Evolutionary conservation across 2,329 filamentous ascomycete species (phyloP).

Genomic region (Ustilaginoidea virens): DNA sequence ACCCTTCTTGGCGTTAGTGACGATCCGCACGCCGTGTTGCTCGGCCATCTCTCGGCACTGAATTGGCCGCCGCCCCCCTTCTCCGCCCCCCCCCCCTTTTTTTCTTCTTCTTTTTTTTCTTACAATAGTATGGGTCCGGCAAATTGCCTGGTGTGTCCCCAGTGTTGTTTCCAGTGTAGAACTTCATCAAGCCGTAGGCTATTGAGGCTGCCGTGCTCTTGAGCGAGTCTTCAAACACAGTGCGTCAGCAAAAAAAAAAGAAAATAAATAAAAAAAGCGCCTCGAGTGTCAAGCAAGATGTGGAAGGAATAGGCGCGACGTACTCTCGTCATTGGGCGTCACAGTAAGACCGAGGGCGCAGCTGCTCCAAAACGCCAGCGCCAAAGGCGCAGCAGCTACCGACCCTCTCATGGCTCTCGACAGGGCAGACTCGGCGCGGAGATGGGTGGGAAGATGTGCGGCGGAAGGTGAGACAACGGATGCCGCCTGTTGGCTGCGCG

Average conservation of each 20-base stretch:
- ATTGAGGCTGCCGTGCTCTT: conserved; percentile 31
- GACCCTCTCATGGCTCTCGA: conserved; percentile 2
- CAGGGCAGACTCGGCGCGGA: background rate
- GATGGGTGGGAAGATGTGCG: too few relatives aligned
- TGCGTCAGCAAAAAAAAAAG: background rate
- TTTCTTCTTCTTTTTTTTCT: conserved; percentile 1
- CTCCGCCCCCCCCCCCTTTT: too few relatives aligned
- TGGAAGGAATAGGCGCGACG: conserved; percentile 3
- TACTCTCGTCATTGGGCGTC: conserved; percentile 18
- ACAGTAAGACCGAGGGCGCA: conserved; percentile 14
- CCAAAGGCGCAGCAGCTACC: conserved; percentile 3
- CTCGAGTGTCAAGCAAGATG: background rate
- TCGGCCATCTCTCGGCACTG: conserved; percentile 13
- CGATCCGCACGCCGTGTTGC: background rate
- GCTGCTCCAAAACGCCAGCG: conserved; percentile 5
- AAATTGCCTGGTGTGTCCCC: conserved; percentile 42
- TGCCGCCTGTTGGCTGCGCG: too few relatives aligned
- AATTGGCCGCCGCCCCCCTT: conserved; percentile 13
- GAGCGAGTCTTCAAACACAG: conserved; percentile 26
- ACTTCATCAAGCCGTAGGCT: conserved; percentile 31
- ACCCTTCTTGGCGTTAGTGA: conserved; percentile 27
- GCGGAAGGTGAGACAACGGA: too few relatives aligned
- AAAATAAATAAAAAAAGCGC: too few relatives aligned
- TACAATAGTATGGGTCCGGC: conserved; percentile 49
- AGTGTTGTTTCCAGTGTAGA: conserved; percentile 41